Evolutionary conservation across 345 rosid species (phyloP).

Genomic region (Litchi chinensis): DNA sequence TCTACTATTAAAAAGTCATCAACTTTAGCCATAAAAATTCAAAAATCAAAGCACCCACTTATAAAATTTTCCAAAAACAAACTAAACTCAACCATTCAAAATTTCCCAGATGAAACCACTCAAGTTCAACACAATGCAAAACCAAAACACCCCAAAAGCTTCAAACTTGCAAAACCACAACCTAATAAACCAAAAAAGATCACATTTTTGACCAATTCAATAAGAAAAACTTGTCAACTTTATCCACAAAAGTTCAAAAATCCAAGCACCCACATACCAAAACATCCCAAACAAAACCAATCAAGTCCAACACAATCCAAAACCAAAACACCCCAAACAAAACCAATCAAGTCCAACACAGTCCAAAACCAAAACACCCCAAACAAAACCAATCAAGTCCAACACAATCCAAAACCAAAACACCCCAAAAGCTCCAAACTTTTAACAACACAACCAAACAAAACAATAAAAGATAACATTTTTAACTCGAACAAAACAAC

Average conservation of each 20-base stretch:
- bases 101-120: neutral
- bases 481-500: neutral
- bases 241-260: no score
- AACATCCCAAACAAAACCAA: neutral
- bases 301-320: neutral
- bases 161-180: conserved; percentile 1
- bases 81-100: neutral
- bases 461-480: neutral
- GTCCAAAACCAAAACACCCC: no score
- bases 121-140: neutral
- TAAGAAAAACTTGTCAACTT: no score
- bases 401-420: no score
- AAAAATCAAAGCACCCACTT: neutral
- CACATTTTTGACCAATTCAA: neutral
- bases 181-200: neutral
- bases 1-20: neutral
- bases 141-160: neutral
- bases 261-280: no score
- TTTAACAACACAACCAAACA: neutral
- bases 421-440: neutral
- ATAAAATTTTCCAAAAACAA: neutral
- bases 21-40: neutral
- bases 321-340: neutral
- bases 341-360: neutral
- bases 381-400: no score